Base-by-base conservation (phyloP, 345 rosid species). In the Linum usitatissimum region DNA sequence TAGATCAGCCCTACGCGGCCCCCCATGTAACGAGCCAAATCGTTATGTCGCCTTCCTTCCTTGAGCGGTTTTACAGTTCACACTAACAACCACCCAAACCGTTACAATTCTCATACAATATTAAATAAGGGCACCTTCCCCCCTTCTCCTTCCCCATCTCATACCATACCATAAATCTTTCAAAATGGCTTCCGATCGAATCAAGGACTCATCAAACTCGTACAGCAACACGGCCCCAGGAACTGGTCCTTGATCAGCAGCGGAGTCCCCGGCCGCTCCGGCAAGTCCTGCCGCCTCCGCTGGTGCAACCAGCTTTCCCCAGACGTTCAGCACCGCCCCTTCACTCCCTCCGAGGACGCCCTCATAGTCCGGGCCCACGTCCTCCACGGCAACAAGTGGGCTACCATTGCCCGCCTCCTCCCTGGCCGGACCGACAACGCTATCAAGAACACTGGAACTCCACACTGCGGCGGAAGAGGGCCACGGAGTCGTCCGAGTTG, bases 291-390 rank as follows among this genome's bases (percentile, higher is more conserved):
- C 71, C 70, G 88, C 8, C 72, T 86, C 3, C 68, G 92, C 1
- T 83, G 92, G 92, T 86, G 92, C 65, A 81, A 86, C 65, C 92
- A 86, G 79, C 88, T 86, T 54, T 71, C 85, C 23, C 86, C 88
- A 7, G 55, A 70, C 30, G 85, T 81, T 30, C 92, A 81, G 67
- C 92, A 86, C 73, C 86, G 82, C 0, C 84, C 86, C 0, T 83
- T 83, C 38, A 77, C 81, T 17, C 83, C 86, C 0, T 68, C 76
- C 0, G 92, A 83, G 77, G 92, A 86, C 48, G 74, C 76, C 3
- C 30, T 64, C 60, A 83, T 81, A 20, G 63, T 79, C 48, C 78
- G 68, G 55, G 86, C 83, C 1, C 86, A 86, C 42, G 71, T 68
- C 20, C n/a, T 71, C 21, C 88, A 81, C 34, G 88, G 86, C 12